Evolutionary conservation across 345 rosid species (phyloP).

Genomic region (Lepidium didymum): DNA sequence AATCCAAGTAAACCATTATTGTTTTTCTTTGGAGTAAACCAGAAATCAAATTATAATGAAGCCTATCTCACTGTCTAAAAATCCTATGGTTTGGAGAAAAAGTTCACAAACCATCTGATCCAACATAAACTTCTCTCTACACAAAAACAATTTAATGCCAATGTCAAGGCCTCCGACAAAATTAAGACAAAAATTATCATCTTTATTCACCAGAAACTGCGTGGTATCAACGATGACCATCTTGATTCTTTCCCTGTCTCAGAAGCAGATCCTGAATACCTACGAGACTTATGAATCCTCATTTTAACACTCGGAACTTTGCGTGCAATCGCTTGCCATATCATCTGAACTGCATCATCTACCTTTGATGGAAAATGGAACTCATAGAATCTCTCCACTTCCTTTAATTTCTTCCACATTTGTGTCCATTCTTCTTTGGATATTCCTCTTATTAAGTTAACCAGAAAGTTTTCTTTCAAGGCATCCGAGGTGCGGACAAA

Average conservation of each 20-base stretch:
- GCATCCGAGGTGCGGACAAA: slow-evolving; percentile 84
- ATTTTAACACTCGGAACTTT: slow-evolving; percentile 59
- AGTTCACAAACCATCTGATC: not conserved
- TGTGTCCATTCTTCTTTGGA: slow-evolving; percentile 73
- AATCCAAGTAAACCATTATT: too few relatives aligned
- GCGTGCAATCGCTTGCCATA: slow-evolving; percentile 85
- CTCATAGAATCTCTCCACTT: slow-evolving; percentile 53
- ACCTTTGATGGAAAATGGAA: slow-evolving; percentile 65
- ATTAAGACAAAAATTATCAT: not conserved
- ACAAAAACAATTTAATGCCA: slow-evolving; percentile 10
- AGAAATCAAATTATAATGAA: slow-evolving; percentile 8
- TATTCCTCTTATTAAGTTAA: slow-evolving; percentile 56
- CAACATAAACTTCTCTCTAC: slow-evolving; percentile 21
- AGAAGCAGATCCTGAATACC: slow-evolving; percentile 35
- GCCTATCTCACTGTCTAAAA: not conserved
- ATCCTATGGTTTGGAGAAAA: slow-evolving; percentile 19
- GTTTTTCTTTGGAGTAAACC: not conserved
- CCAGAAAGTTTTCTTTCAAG: slow-evolving; percentile 54
- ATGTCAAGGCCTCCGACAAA: not conserved
- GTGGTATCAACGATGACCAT: slow-evolving; percentile 35
- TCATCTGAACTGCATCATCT: slow-evolving; percentile 91
- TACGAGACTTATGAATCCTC: slow-evolving; percentile 58
- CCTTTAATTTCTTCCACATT: slow-evolving; percentile 67
- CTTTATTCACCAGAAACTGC: slow-evolving; percentile 48
- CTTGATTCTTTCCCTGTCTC: slow-evolving; percentile 17